Evolutionary conservation across 2,329 filamentous ascomycete genomes (phyloP).

Genomic region (Venturia nashicola): DNA sequence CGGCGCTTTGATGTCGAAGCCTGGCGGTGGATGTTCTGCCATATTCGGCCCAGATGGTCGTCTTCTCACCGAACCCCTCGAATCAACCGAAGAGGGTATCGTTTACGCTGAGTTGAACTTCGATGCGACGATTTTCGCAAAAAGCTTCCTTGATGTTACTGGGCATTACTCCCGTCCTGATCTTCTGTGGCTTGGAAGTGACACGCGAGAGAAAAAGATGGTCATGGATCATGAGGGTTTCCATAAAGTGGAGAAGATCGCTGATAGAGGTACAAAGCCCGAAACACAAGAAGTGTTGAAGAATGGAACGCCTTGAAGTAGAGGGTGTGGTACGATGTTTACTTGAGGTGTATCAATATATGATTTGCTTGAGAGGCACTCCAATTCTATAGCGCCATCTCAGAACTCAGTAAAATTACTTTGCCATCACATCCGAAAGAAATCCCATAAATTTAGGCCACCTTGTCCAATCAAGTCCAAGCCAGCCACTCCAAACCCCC

Average conservation of each 20-base stretch:
- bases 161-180: conserved; percentile 42
- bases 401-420: too few relatives aligned
- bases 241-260: background rate
- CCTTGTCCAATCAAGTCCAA: too few relatives aligned
- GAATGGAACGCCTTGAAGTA: background rate
- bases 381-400: too few relatives aligned
- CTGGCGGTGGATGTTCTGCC: conserved; percentile 35
- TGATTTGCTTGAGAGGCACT: too few relatives aligned
- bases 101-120: conserved; percentile 41
- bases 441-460: too few relatives aligned
- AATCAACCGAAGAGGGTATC: conserved; percentile 33
- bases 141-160: conserved; percentile 32
- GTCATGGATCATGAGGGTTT: background rate
- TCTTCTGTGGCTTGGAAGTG: conserved; percentile 36
- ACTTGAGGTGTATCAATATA: too few relatives aligned
- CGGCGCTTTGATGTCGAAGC: conserved; percentile 21
- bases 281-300: background rate
- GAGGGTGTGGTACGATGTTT: too few relatives aligned
- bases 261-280: background rate
- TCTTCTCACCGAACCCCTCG: conserved; percentile 27
- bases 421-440: too few relatives aligned
- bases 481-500: too few relatives aligned
- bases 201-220: conserved; percentile 22
- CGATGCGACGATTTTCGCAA: conserved; percentile 27
- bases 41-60: conserved; percentile 42